A percentile compares a stretch with the other conserved stretches of the same genome.
Conservation (phyloP, 148 eudicot species). For the Tetragonia tetragonoides region DNA sequence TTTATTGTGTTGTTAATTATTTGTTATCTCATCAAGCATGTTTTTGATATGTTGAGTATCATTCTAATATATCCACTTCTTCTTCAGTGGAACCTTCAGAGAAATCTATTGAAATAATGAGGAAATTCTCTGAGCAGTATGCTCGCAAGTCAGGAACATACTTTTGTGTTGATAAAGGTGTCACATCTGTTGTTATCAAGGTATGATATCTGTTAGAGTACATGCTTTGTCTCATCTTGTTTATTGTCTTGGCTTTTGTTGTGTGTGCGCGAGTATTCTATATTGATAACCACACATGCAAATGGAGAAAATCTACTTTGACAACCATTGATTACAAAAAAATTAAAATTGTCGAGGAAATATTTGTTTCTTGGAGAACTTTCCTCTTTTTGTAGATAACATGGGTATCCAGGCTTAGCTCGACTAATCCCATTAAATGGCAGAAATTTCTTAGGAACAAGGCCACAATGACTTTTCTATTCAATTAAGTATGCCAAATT, state of each 20-base stretch:
- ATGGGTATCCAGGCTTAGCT: too few species aligned
- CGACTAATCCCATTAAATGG: too few species aligned
- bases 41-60: background rate
- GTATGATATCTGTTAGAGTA: slow-evolving; percentile 29
- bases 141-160: slow-evolving; percentile 85
- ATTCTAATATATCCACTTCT: background rate
- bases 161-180: slow-evolving; percentile 88
- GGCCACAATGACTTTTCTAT: too few species aligned
- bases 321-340: too few species aligned
- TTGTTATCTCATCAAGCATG: background rate
- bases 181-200: slow-evolving; percentile 96
- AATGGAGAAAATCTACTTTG: too few species aligned
- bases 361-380: too few species aligned
- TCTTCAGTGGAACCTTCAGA: slow-evolving; percentile 76
- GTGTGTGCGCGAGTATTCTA: background rate
- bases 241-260: background rate
- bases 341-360: too few species aligned
- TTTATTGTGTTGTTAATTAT: background rate
- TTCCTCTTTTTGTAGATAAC: too few species aligned
- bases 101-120: slow-evolving; percentile 87
- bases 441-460: too few species aligned
- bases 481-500: too few species aligned
- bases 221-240: background rate
- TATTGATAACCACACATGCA: background rate
- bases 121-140: slow-evolving; percentile 94